A percentile compares a stretch with the other conserved stretches of the same genome.
These are phyloP conservation scores for Meredithiella fracta DNA, from an alignment of 2,329 filamentous ascomycete species.

Conservation along the genomic window DNA sequence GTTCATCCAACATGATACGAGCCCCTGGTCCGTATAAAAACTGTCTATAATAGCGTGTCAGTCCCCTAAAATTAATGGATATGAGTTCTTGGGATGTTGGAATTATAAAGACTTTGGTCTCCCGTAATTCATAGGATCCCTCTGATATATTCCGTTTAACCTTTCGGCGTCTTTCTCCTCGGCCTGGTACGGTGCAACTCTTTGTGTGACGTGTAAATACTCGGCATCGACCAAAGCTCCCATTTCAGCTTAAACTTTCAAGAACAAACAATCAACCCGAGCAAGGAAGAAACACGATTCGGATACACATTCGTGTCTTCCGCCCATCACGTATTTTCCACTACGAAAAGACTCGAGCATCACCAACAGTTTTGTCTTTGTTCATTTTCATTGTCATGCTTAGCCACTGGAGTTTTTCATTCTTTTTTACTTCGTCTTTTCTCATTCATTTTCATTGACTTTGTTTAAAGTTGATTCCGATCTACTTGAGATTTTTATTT, in stretches of 20 bases:
- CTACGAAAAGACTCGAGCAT: too few relatives aligned
- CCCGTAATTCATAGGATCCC: not conserved
- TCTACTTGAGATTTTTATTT: not conserved
- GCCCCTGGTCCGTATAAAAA: not conserved
- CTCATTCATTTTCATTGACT: not conserved
- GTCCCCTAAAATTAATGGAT: too few relatives aligned
- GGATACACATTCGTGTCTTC: not conserved
- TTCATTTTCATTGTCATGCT: not conserved
- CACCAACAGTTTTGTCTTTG: not conserved
- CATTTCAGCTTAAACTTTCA: not conserved
- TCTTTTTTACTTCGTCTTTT: not conserved
- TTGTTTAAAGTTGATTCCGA: not conserved
- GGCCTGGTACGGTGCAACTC: not conserved
- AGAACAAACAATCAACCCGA: not conserved
- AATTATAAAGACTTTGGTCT: too few relatives aligned
- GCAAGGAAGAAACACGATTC: not conserved
- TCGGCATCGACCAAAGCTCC: not conserved
- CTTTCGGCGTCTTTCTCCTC: not conserved
- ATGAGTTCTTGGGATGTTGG: too few relatives aligned
- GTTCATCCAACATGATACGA: conserved; percentile 4
- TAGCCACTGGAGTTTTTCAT: not conserved
- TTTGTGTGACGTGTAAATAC: not conserved
- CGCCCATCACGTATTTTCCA: not conserved
- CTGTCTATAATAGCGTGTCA: not conserved
- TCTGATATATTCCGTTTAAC: not conserved